phyloP scores from a whole-genome alignment of 148 eudicot genomes.

The Rhododendron ovatum region DNA sequence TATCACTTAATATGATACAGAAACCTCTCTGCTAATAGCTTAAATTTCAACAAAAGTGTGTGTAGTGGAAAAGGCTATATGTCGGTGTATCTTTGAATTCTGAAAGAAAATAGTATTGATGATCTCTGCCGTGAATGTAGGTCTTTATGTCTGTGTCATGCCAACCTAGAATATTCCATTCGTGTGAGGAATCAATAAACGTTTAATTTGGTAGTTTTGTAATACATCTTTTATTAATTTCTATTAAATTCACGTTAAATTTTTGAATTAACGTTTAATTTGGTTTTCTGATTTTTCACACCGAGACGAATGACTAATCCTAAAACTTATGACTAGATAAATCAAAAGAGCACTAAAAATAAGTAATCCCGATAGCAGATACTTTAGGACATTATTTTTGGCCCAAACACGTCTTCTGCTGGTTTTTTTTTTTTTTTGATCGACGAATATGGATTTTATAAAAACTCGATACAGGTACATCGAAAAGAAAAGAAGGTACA shows the following conservation, averaged over 20 bases:
- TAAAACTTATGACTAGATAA: background rate
- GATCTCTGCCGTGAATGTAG: background rate
- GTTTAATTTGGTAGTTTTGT: background rate
- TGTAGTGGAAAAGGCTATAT: too few relatives aligned
- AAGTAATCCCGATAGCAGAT: background rate
- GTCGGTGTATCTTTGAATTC: too few relatives aligned
- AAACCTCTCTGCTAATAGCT: too few relatives aligned
- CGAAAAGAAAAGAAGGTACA: background rate
- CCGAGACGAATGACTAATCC: background rate
- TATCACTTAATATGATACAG: too few relatives aligned
- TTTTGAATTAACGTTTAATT: background rate
- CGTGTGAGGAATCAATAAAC: background rate
- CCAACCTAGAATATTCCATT: background rate
- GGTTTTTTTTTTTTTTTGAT: too few relatives aligned
- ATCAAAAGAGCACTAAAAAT: background rate
- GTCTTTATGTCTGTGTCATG: background rate
- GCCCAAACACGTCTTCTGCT: background rate
- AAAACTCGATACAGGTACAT: too few relatives aligned
- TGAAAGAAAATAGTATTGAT: background rate
- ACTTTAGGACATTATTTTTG: background rate
- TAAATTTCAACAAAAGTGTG: too few relatives aligned
- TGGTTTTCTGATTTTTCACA: background rate
- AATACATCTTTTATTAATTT: background rate
- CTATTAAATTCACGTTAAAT: background rate
- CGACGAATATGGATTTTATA: too few relatives aligned